A percentile compares a stretch with the other conserved stretches of the same genome.
Conservation (phyloP, 2,329 filamentous ascomycete genomes). For the Colletotrichum lupini region DNA sequence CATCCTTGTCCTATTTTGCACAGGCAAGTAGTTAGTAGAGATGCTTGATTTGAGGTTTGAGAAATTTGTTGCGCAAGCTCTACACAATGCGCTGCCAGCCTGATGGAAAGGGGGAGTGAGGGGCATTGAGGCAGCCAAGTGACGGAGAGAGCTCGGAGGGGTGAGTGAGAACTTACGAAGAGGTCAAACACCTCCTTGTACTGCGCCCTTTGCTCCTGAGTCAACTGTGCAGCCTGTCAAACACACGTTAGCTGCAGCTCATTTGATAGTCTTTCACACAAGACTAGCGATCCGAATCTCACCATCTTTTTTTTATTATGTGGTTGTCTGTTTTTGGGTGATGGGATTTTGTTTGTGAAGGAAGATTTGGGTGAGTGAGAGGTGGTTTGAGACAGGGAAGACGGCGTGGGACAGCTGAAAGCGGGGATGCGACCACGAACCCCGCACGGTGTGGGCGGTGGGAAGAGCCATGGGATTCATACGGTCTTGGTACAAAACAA, state of each 20-base stretch:
- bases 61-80: neutral
- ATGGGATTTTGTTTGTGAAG: constrained; percentile 23
- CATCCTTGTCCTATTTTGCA: constrained; percentile 82
- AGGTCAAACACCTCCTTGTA: constrained; percentile 99
- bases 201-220: constrained; percentile 99
- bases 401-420: constrained; percentile 34
- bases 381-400: constrained; percentile 35
- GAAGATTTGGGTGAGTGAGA: constrained; percentile 30
- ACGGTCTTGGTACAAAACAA: neutral
- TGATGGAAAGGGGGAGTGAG: constrained; percentile 18
- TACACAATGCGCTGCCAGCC: constrained; percentile 6
- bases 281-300: neutral
- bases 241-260: neutral
- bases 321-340: constrained; percentile 3
- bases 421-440: constrained; percentile 32
- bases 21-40: constrained; percentile 32
- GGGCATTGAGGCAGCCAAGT: neutral
- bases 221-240: constrained; percentile 59
- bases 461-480: neutral
- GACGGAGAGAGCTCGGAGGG: neutral
- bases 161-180: constrained; percentile 77
- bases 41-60: constrained; percentile 22
- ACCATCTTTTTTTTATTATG: constrained; percentile 24
- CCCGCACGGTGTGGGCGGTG: constrained; percentile 22
- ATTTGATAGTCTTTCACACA: neutral